Evolutionary conservation across 225 moss, liverwort and hornwort species (phyloP).

Genomic region (Takakia lepidozioides): DNA sequence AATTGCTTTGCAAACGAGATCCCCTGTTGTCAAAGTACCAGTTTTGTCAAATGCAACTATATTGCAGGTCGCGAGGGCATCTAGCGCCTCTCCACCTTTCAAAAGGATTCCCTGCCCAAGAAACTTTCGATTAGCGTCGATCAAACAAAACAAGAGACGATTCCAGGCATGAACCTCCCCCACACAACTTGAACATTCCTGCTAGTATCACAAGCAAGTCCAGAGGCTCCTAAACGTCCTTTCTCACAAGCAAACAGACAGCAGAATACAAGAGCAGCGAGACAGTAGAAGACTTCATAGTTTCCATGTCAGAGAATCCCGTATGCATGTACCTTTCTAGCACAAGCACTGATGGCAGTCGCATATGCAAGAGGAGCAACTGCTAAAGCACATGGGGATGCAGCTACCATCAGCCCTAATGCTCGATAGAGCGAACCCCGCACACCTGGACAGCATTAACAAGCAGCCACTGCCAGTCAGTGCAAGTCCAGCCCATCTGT

Average conservation of each 20-base stretch:
- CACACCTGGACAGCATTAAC: constrained; percentile 50
- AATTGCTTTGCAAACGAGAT: constrained; percentile 86
- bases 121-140: no score
- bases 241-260: no score
- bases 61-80: constrained; percentile 85
- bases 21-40: constrained; percentile 94
- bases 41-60: constrained; percentile 97
- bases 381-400: constrained; percentile 96
- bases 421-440: constrained; percentile 95
- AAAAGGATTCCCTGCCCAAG: constrained; percentile 81
- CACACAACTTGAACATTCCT: no score
- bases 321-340: constrained; percentile 57
- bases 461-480: no score
- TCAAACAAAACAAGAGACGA: no score
- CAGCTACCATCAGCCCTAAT: constrained; percentile 94
- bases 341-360: constrained; percentile 93
- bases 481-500: no score
- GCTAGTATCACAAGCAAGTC: no score
- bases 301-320: background rate
- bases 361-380: constrained; percentile 98
- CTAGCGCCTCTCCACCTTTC: constrained; percentile 94
- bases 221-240: no score
- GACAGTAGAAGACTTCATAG: no score
- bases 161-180: no score
- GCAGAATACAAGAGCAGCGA: no score